These are phyloP conservation scores for Metschnikowia kunwiensis DNA, from an alignment of 805 yeast genomes.

Conservation along the genomic window DNA sequence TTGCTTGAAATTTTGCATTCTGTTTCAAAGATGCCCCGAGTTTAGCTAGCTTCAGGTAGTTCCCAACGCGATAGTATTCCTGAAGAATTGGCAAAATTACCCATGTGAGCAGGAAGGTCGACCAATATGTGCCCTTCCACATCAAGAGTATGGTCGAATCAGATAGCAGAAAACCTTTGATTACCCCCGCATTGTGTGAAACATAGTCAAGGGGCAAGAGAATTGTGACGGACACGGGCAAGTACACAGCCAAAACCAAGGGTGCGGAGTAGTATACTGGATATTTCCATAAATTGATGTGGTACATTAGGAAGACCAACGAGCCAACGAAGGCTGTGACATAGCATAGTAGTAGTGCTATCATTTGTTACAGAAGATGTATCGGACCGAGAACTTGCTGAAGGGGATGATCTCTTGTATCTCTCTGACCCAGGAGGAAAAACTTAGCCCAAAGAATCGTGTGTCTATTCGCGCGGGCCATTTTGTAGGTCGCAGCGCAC, in stretches of 20 bases:
- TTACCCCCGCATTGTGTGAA: constrained; percentile 43
- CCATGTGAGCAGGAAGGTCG: constrained; percentile 80
- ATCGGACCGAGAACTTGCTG: too few relatives aligned
- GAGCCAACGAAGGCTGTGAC: constrained; percentile 26
- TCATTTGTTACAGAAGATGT: too few relatives aligned
- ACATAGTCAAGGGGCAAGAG: constrained; percentile 74
- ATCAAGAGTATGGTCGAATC: constrained; percentile 38
- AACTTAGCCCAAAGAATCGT: too few relatives aligned
- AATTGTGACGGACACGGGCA: constrained; percentile 73
- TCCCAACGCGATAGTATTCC: constrained; percentile 70
- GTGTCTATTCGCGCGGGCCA: too few relatives aligned
- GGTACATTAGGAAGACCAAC: constrained; percentile 32
- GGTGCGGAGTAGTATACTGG: constrained; percentile 45
- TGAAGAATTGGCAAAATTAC: constrained; percentile 67
- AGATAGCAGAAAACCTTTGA: constrained; percentile 35
- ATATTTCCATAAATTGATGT: constrained; percentile 34
- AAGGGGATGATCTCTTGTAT: too few relatives aligned
- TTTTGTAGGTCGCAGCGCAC: too few relatives aligned
- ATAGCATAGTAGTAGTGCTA: constrained; percentile 23
- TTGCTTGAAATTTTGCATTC: constrained; percentile 59
- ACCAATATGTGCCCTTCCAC: constrained; percentile 81
- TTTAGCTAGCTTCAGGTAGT: constrained; percentile 45
- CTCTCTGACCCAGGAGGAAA: too few relatives aligned
- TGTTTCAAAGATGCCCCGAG: constrained; percentile 55
- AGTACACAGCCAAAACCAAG: constrained; percentile 57